A percentile compares a stretch with the other conserved stretches of the same genome.
Evolutionary conservation across 2,329 filamentous ascomycete genomes (phyloP).

Genomic region (Fusarium kyushuense): DNA sequence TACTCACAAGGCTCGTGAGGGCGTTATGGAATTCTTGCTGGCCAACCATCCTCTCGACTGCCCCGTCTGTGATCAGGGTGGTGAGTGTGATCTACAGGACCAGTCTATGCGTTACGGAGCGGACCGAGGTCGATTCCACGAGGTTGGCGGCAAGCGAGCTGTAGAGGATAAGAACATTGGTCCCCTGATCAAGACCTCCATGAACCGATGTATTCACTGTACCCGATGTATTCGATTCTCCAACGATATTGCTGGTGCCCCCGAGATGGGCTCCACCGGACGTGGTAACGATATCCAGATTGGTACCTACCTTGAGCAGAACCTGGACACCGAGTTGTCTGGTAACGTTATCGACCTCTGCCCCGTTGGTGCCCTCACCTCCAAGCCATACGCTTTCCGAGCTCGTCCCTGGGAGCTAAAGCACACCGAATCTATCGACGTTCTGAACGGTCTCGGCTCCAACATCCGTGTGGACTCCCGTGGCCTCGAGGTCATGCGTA

Average conservation of each 20-base stretch:
- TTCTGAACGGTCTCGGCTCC: slow-evolving; percentile 91
- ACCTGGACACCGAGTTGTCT: slow-evolving; percentile 93
- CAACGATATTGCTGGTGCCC: slow-evolving; percentile 95
- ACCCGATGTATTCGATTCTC: slow-evolving; percentile 97
- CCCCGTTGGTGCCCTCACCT: slow-evolving; percentile 94
- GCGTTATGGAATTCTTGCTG: slow-evolving; percentile 98
- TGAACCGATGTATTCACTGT: slow-evolving; percentile 99
- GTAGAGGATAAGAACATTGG: slow-evolving; percentile 99
- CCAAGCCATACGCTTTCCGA: slow-evolving; percentile 97
- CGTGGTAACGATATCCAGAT: slow-evolving; percentile 98
- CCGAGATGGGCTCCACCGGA: slow-evolving; percentile 92
- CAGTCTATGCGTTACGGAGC: slow-evolving; percentile 99
- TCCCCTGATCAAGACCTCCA: slow-evolving; percentile 97
- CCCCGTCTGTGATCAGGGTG: slow-evolving; percentile 98
- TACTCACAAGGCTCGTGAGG: slow-evolving; percentile 97
- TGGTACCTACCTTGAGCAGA: slow-evolving; percentile 95
- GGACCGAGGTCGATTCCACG: slow-evolving; percentile 96
- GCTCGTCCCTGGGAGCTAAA: slow-evolving; percentile 97
- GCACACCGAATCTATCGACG: slow-evolving; percentile 95
- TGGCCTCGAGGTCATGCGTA: slow-evolving; percentile 95
- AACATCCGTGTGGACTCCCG: slow-evolving; percentile 95
- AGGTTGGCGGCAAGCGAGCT: slow-evolving; percentile 93
- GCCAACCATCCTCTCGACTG: slow-evolving; percentile 97
- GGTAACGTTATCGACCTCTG: slow-evolving; percentile 98
- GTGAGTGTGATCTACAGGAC: slow-evolving; percentile 98